phyloP scores from a whole-genome alignment of 192 early-diverging fungal species.

The Phlyctochytrium bullatum region DNA sequence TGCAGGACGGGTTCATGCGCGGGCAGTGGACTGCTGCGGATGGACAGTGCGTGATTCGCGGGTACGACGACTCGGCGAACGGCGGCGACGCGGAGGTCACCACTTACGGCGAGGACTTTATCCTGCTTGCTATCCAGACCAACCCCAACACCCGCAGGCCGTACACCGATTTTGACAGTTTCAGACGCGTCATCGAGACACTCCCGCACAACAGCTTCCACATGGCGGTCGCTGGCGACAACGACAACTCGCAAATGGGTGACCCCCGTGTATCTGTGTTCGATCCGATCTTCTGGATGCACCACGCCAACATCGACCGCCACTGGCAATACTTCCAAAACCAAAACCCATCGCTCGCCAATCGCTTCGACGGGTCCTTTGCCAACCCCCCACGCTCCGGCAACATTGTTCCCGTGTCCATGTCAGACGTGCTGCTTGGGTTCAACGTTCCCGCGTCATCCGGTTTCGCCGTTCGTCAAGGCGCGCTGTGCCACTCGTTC shows the following conservation, averaged over 20 bases:
- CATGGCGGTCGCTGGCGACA: conserved; percentile 24
- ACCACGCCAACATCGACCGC: conserved; percentile 50
- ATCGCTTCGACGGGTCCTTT: background rate
- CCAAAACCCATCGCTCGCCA: conserved; percentile 22
- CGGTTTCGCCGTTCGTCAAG: background rate
- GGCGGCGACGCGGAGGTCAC: background rate
- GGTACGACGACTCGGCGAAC: background rate
- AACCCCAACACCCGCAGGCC: background rate
- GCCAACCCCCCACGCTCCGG: background rate
- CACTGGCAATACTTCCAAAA: conserved; percentile 37
- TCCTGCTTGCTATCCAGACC: background rate
- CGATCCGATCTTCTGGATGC: conserved; percentile 45
- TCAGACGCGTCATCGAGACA: conserved; percentile 18
- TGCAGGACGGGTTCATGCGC: conserved; percentile 9
- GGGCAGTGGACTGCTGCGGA: conserved; percentile 3
- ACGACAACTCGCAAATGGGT: conserved; percentile 22
- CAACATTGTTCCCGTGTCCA: background rate
- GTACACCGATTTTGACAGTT: conserved; percentile 22
- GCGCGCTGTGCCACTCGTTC: background rate
- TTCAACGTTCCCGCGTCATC: conserved; percentile 1
- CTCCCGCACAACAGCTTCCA: conserved; percentile 40
- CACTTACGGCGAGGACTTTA: background rate
- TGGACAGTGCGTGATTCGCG: background rate
- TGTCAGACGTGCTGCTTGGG: background rate
- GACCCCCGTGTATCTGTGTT: conserved; percentile 12